Percentiles rank a stretch among this genome's conserved stretches.
Evolutionary conservation across 1,284 basidiomycete genomes (phyloP).

Genomic region (Ustilago crameri): DNA sequence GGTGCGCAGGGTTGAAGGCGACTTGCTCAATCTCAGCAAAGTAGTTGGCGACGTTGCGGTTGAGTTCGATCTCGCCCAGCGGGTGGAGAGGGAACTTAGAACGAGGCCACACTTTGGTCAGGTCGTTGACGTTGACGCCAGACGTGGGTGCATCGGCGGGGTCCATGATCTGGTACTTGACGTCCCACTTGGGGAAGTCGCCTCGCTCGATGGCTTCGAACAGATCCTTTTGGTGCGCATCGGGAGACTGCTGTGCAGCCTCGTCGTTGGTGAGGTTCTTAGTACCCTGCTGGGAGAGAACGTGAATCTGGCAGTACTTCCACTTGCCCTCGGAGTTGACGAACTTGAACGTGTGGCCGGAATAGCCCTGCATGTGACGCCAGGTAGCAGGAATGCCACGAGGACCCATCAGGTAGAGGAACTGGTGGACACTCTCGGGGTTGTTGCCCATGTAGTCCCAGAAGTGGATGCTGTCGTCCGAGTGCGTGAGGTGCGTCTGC

Average conservation of each 20-base stretch:
- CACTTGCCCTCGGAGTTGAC: slow-evolving; percentile 54
- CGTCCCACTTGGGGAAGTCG: slow-evolving; percentile 63
- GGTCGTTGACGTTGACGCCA: slow-evolving; percentile 53
- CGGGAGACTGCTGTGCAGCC: slow-evolving; percentile 43
- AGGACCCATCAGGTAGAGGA: slow-evolving; percentile 51
- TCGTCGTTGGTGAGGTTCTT: slow-evolving; percentile 46
- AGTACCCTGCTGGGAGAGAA: slow-evolving; percentile 52
- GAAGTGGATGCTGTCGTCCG: slow-evolving; percentile 40
- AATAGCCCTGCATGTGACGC: slow-evolving; percentile 55
- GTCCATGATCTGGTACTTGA: slow-evolving; percentile 58
- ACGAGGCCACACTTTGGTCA: slow-evolving; percentile 54
- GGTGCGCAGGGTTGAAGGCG: slow-evolving; percentile 54
- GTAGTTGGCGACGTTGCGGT: slow-evolving; percentile 60
- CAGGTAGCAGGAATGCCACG: slow-evolving; percentile 47
- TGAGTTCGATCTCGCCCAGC: slow-evolving; percentile 57
- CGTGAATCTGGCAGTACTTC: slow-evolving; percentile 56
- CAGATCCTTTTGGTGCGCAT: slow-evolving; percentile 57
- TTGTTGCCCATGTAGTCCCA: slow-evolving; percentile 55
- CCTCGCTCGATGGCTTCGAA: slow-evolving; percentile 61
- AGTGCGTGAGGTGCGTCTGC: slow-evolving; percentile 45
- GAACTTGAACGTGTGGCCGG: slow-evolving; percentile 58
- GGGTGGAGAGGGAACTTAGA: slow-evolving; percentile 54
- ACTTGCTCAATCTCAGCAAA: slow-evolving; percentile 62
- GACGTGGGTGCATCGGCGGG: slow-evolving; percentile 31
- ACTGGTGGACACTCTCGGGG: slow-evolving; percentile 50